These are phyloP conservation scores for Aspergillus amoenus DNA, from an alignment of 2,329 filamentous ascomycete genomes.

Conservation along the genomic window DNA sequence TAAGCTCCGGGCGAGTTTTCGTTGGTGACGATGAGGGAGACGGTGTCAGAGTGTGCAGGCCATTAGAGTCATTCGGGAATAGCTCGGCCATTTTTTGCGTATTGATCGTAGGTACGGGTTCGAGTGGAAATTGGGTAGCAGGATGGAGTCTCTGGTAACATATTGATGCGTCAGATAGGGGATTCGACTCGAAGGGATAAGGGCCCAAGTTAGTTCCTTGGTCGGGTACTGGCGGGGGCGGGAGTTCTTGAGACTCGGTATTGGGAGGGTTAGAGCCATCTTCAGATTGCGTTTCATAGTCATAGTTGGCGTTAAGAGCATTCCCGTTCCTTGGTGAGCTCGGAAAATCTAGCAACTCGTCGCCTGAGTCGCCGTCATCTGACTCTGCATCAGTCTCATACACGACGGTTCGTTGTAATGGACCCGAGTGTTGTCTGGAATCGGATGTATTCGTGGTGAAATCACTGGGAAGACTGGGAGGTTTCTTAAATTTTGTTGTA, in stretches of 20 bases:
- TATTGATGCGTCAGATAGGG: conserved; percentile 37
- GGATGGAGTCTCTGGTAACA: conserved; percentile 37
- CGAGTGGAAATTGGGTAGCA: conserved; percentile 38
- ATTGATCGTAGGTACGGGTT: conserved; percentile 35
- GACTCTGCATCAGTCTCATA: conserved; percentile 46
- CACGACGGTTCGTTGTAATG: conserved; percentile 33
- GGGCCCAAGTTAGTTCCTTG: conserved; percentile 25
- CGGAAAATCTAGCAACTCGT: conserved; percentile 18
- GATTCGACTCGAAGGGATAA: conserved; percentile 25
- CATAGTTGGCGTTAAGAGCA: not conserved
- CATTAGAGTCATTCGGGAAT: conserved; percentile 32
- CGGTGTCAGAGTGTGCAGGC: conserved; percentile 13
- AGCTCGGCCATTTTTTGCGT: conserved; percentile 40
- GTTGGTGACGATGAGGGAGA: conserved; percentile 12
- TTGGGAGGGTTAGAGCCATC: conserved; percentile 13
- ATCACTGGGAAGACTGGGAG: not conserved
- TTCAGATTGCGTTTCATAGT: conserved; percentile 3
- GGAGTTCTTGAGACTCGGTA: conserved; percentile 35
- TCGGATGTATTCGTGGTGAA: not conserved
- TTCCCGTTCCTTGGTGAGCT: conserved; percentile 7
- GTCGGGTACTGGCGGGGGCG: conserved; percentile 22
- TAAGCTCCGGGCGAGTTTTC: conserved; percentile 1
- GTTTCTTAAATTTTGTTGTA: not conserved
- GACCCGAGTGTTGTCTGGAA: not conserved
- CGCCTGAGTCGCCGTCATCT: conserved; percentile 32